Base-by-base conservation (phyloP, 306 rosid genomes). In the Trifolium fragiferum region DNA sequence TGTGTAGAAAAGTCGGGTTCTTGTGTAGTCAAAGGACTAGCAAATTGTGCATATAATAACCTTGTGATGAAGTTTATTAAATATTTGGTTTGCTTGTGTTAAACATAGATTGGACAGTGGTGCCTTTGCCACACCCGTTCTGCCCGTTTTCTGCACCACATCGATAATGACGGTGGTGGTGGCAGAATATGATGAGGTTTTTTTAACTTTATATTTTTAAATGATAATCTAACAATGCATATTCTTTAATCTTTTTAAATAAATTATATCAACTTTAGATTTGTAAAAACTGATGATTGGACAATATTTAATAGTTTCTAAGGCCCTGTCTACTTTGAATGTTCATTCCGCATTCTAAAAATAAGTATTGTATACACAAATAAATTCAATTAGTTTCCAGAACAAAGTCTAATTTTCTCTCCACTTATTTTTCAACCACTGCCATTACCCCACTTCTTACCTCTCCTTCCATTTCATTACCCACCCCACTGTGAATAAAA, bases 381-480 rank as follows among this genome's bases (percentile, higher is more conserved):
- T 51, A 51, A 51, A 51, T 4, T 18, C 58, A 3, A 16, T 8
- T 20, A 50, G 57, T 50, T 50, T 50, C 57, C 57, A 19, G 16
- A n/a, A 50, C 18, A 16, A 50, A 50, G 10, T 50, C 58, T 3
- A 49, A 49, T n/a, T 49, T 49, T 49, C 55, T 49, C 20, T 7
- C 21, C 55, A 6, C 55, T 49, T 49, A 49, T 49, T 49, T n/a
- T 49, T n/a, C 21, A 49, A 49, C 21, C 55, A 49, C 55, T n/a
- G 55, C 21, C 18, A 49, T 5, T 49, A 49, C 16, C 10, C 53
- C 58, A 51, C 20, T 19, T 18, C 23, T 51, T 18, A 8, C 58
- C 58, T 51, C 55, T n/a, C 58, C 57, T 51, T 50, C 58, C 58
- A 51, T 51, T 51, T 51, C 58, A 51, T 8, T 16, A 51, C 58